Evolutionary conservation across 1,139 yeast species (phyloP), one percentile per base, ranked within the genome.

Genomic region (Lizanozyma gosingica): DNA sequence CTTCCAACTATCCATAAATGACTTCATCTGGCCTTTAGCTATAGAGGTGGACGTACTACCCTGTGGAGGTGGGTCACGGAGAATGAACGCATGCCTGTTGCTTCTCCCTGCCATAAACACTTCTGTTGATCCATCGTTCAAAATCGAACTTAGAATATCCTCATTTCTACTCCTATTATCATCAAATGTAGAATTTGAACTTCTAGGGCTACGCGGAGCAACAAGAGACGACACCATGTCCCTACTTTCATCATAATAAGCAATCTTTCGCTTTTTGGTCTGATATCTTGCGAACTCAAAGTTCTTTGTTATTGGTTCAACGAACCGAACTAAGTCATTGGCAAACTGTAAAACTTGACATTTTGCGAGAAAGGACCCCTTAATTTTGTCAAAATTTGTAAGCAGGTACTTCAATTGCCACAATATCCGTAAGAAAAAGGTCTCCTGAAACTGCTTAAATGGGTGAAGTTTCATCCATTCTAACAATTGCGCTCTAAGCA

Each of bases 391-490:
- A 22, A 6, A 6, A 22, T 22, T 11, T 6, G 9, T 6, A 6
- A 22, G 29, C 11, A 6, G 9, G 11, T 11, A 22, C 11, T 40
- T 37, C 32, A 41, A 34, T 14, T 15, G 35, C 16, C 34, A 33
- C 15, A 42, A 43, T 4, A 32, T 27, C 11, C 53, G 53, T 22
- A 51, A 39, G 27, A 61, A 56, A 41, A 49, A 62, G 3, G 57
- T 48, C 37, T 59, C 62, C 34, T 60, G 54, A 40, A 64, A 60
- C 42, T 62, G 61, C 14, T 51, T 48, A 41, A 67, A 66, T 0
- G 74, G 74, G 34, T 58, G 54, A 14, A 68, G 42, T 17, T 54
- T 53, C 54, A 67, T 58, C 76, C 76, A 70, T 43, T 67, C 66
- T 6, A 56, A 48, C n/a, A 67, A 48, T 43, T 67, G 72, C 3